Percentiles rank a stretch among this genome's conserved stretches.
Conservation (phyloP, 1,284 basidiomycete genomes). For the Pseudozyma hubeiensis region DNA sequence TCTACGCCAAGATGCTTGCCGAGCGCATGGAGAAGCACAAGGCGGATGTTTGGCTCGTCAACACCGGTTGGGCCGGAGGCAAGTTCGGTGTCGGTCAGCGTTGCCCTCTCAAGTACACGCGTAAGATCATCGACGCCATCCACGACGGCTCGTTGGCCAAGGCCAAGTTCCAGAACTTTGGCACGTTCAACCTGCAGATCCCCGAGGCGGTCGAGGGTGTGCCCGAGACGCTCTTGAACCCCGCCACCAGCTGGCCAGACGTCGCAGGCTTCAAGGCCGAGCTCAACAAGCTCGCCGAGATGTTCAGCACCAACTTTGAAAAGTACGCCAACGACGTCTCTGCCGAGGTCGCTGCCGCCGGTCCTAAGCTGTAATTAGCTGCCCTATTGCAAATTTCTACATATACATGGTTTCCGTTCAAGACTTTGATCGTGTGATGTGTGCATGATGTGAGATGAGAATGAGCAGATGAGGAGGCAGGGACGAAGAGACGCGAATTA, state of each 20-base stretch:
- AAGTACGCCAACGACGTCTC: constrained; percentile 66
- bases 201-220: constrained; percentile 59
- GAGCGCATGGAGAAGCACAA: constrained; percentile 91
- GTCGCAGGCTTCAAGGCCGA: constrained; percentile 59
- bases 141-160: constrained; percentile 90
- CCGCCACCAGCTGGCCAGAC: constrained; percentile 61
- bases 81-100: constrained; percentile 79
- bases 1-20: constrained; percentile 97
- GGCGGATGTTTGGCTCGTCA: constrained; percentile 97
- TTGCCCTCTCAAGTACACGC: constrained; percentile 75
- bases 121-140: constrained; percentile 94
- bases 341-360: constrained; percentile 61
- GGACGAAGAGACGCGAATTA: no score
- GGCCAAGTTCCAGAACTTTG: constrained; percentile 86
- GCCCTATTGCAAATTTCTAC: background rate
- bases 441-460: background rate
- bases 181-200: constrained; percentile 64
- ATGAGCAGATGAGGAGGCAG: no score
- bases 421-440: background rate
- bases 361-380: constrained; percentile 43
- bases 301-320: constrained; percentile 67
- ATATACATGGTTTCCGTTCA: constrained; percentile 3
- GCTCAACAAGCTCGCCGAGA: constrained; percentile 67
- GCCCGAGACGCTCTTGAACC: constrained; percentile 62
- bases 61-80: constrained; percentile 98